Base-by-base conservation (phyloP, 1,139 yeast species). In the Waltiozyma sp. region DNA sequence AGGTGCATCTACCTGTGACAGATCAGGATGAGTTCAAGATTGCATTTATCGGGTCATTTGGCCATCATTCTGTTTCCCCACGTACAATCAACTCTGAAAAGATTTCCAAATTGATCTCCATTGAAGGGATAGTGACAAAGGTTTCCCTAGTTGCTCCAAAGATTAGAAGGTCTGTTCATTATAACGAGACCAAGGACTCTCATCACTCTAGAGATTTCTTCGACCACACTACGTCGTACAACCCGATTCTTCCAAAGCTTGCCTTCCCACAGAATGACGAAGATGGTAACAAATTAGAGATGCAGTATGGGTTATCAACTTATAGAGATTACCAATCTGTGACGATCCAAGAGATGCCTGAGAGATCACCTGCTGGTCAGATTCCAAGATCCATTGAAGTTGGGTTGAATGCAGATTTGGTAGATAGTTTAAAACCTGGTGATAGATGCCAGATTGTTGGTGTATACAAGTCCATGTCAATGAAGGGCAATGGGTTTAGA, bases 331-430 rank as follows among this genome's bases (percentile, higher is more conserved):
- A 91, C 59, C 99, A 91, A 64, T 84, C 88, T 39, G 74, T 91
- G 34, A 79, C 96, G 0, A 83, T 91, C 35, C 99, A 91, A 63
- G 99, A 91, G 66, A 86, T 93, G 91, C 99, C 98, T 1, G 99
- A 91, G 65, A 75, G 83, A 52, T 96, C 98, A 0, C 98, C 98
- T 16, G 95, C 97, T 1, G 98, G 99, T 47, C 98, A 91, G 64
- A 70, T 91, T 49, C 98, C 99, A 37, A 72, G 98, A 53, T 81
- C 95, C 2, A 76, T 91, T 37, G 98, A 91, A 59, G 84, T 91
- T 35, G 75, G 91, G 19, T 68, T 93, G 58, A 96, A 91, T 61
- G 97, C 89, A 57, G 98, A 91, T 60, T 70, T 91, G 51, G 98
- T 91, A 2, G 99, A 91, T 59, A 66, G 68, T 44, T 85, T 88